Evolutionary conservation across 768 basidiomycete species (phyloP), one percentile per base, ranked within the genome.

Genomic region (Tricholoma matsutake): DNA sequence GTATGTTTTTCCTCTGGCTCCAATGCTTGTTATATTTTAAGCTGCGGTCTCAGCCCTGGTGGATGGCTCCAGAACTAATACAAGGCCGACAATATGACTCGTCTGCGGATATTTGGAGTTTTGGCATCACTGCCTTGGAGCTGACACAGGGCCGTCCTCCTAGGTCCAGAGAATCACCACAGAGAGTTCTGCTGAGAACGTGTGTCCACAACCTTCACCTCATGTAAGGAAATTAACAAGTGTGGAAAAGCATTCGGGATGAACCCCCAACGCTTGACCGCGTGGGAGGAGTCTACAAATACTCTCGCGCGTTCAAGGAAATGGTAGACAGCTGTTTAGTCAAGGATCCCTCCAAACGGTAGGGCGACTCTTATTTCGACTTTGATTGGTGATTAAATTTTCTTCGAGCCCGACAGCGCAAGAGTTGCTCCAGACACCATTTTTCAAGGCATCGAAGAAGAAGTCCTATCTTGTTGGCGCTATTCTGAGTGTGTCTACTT

Each of bases 51-150:
- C 60, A 87, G 86, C 96, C 96, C 1, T 93, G 91, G 71, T 97
- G 93, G 93, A 98, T 97, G 95, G 93, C 96, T 0, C 96, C 96
- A 1, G 96, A 98, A 67, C 83, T 97, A 22, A 91, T 98, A 52
- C 83, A 89, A 65, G 91, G 94, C 54, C 83, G 83, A 65, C 84
- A 85, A 58, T 96, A 96, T 71, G 94, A 96, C 69, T 82, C 86
- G 11, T 84, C 87, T 64, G 93, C 93, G 18, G 96, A 98, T 69
- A 95, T 98, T 60, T 98, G 95, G 94, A 94, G 92, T 60, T 91
- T 97, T 71, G 96, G 93, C 11, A 95, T 98, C 61, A 96, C 94
- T n/a, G 90, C 94, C 14, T 76, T 97, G 51, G 96, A 97, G 71
- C 79, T 98, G 32, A 82, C 92, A 0, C 88, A 92, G 68, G 96